These are phyloP conservation scores for Vigna reflexopilosa DNA, from an alignment of 306 rosid genomes.

Conservation along the genomic window DNA sequence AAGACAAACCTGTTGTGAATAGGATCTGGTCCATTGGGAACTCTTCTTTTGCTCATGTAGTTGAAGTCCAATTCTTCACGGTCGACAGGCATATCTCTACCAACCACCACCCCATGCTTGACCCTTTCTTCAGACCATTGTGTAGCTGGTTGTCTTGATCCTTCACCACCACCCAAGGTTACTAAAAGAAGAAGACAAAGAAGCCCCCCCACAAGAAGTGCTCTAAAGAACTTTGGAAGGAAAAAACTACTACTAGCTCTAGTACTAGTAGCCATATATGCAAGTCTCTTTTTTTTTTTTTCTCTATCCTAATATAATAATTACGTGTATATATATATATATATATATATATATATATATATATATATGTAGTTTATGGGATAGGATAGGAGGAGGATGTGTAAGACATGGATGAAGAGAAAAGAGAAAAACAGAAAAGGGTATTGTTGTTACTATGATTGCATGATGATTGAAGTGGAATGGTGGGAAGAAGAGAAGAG, in stretches of 20 bases:
- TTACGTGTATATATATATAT: neutral
- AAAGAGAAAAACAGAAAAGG: conserved; percentile 34
- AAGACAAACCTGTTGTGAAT: conserved; percentile 87
- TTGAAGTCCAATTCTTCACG: conserved; percentile 66
- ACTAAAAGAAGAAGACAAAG: conserved; percentile 62
- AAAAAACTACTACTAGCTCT: conserved; percentile 40
- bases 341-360: neutral
- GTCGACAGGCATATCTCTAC: conserved; percentile 48
- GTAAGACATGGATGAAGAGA: conserved; percentile 38
- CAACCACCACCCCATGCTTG: conserved; percentile 44
- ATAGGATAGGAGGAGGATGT: conserved; percentile 40
- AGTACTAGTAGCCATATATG: conserved; percentile 47
- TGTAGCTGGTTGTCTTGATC: conserved; percentile 37
- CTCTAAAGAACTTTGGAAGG: conserved; percentile 53
- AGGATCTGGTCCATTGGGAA: conserved; percentile 95
- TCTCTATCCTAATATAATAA: neutral
- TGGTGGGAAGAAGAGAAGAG: conserved; percentile 28
- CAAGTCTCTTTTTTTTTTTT: conserved; percentile 14
- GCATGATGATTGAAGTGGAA: conserved; percentile 52
- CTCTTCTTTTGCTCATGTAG: conserved; percentile 86
- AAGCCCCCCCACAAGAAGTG: conserved; percentile 58
- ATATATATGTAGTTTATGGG: conserved; percentile 30
- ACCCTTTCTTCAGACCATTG: conserved; percentile 36
- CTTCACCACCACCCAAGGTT: conserved; percentile 47
- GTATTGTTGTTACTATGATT: conserved; percentile 33